Evolutionary conservation across 2,329 filamentous ascomycete species (phyloP).

Genomic region (Diaporthe citriasiana): DNA sequence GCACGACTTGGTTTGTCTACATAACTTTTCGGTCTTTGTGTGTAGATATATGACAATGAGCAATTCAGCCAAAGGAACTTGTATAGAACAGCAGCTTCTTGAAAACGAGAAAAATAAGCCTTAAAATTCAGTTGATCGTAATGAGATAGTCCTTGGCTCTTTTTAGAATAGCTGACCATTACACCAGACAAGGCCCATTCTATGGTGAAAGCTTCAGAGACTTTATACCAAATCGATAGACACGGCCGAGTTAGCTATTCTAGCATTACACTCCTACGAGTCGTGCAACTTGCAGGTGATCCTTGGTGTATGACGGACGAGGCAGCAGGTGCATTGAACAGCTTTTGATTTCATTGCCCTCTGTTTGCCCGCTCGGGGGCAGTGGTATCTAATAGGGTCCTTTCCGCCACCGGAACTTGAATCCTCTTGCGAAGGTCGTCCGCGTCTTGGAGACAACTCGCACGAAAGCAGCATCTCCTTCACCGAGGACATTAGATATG

Average conservation of each 20-base stretch:
- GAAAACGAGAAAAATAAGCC: no score
- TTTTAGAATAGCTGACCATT: background rate
- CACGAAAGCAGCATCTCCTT: background rate
- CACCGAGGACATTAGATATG: background rate
- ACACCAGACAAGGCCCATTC: background rate
- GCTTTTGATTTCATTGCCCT: background rate
- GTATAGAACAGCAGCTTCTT: background rate
- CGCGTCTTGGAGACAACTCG: background rate
- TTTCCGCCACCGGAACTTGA: background rate
- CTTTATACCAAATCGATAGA: no score
- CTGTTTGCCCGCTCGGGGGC: background rate
- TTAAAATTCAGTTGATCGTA: background rate
- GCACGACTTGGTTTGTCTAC: background rate
- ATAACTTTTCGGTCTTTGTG: background rate
- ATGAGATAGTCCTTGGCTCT: background rate
- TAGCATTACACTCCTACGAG: background rate
- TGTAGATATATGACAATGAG: background rate
- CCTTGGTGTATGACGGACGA: background rate
- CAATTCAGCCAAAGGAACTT: background rate
- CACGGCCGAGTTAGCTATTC: fast-evolving
- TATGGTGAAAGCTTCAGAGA: no score
- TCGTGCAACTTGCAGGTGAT: background rate
- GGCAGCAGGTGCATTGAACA: background rate
- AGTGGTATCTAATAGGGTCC: background rate
- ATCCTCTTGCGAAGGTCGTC: background rate